A percentile compares a stretch with the other conserved stretches of the same genome.
phyloP scores from a whole-genome alignment of 192 early-diverging fungal genomes.

The Coemansia furcata region DNA sequence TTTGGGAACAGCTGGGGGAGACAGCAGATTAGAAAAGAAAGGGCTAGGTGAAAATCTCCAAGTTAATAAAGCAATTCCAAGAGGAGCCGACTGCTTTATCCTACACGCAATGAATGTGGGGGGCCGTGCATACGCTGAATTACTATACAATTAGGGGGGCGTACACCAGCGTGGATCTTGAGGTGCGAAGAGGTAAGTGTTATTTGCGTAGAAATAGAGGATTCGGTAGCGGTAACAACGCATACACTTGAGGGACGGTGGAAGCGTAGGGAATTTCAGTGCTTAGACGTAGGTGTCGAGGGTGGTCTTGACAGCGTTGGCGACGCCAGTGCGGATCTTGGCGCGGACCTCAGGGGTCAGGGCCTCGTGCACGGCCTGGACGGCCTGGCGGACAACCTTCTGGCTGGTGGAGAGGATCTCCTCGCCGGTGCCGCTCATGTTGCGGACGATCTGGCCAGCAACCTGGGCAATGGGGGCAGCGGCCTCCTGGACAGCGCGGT shows the following conservation, averaged over 20 bases:
- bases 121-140: conserved; percentile 1
- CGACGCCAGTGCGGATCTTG: conserved; percentile 53
- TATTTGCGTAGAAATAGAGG: background rate
- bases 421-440: conserved; percentile 51
- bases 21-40: background rate
- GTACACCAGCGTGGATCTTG: conserved; percentile 2
- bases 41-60: background rate
- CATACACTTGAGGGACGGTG: conserved; percentile 4
- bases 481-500: conserved; percentile 54
- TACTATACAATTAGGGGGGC: conserved; percentile 6
- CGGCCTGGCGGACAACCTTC: conserved; percentile 55
- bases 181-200: background rate
- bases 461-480: conserved; percentile 53
- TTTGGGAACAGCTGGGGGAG: background rate
- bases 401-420: conserved; percentile 50
- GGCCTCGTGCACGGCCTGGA: conserved; percentile 52
- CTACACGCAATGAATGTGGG: conserved; percentile 5
- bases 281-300: conserved; percentile 55
- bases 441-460: conserved; percentile 52
- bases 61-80: background rate
- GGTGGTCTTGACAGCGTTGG: conserved; percentile 56
- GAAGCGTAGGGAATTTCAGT: background rate
- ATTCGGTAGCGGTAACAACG: background rate
- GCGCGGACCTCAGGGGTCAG: conserved; percentile 53
- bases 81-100: background rate